Conservation (phyloP, 352 stramenopile genomes). For the Phytophthora syringae region DNA sequence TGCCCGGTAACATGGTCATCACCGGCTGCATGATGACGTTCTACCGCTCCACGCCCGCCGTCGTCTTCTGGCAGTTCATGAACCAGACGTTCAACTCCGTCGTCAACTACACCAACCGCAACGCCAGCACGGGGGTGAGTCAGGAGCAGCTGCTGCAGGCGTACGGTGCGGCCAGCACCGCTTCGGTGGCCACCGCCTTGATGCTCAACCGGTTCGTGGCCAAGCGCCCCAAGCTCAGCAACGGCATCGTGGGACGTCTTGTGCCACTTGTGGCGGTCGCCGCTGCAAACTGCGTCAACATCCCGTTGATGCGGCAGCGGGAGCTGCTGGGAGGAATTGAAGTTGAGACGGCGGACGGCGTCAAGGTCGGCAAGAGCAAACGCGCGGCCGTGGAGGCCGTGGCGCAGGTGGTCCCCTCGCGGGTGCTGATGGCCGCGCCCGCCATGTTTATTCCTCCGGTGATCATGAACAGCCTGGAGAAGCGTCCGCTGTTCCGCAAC, state of each 20-base stretch:
- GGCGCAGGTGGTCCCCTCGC: conserved; percentile 83
- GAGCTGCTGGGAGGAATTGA: conserved; percentile 86
- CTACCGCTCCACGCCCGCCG: conserved; percentile 78
- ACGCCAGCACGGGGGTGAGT: conserved; percentile 87
- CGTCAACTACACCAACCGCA: conserved; percentile 94
- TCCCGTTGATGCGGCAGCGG: conserved; percentile 90
- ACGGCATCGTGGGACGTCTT: conserved; percentile 65
- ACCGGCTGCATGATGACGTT: conserved; percentile 90
- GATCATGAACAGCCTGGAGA: conserved; percentile 86
- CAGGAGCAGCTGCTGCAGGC: conserved; percentile 81
- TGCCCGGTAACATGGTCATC: conserved; percentile 91
- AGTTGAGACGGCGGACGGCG: conserved; percentile 69
- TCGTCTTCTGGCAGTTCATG: conserved; percentile 91
- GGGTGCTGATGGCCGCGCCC: conserved; percentile 87
- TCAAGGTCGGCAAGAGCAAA: conserved; percentile 75
- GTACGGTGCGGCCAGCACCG: conserved; percentile 80
- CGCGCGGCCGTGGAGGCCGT: conserved; percentile 78
- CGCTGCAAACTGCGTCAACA: conserved; percentile 90
- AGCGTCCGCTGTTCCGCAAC: conserved; percentile 59
- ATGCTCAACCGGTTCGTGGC: conserved; percentile 79
- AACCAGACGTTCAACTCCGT: conserved; percentile 94
- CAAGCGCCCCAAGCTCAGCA: conserved; percentile 62
- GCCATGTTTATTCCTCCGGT: conserved; percentile 87
- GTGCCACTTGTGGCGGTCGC: conserved; percentile 89
- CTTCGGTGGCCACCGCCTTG: conserved; percentile 82